Conservation (phyloP, 257 asterid genomes). For the Plantago major region DNA sequence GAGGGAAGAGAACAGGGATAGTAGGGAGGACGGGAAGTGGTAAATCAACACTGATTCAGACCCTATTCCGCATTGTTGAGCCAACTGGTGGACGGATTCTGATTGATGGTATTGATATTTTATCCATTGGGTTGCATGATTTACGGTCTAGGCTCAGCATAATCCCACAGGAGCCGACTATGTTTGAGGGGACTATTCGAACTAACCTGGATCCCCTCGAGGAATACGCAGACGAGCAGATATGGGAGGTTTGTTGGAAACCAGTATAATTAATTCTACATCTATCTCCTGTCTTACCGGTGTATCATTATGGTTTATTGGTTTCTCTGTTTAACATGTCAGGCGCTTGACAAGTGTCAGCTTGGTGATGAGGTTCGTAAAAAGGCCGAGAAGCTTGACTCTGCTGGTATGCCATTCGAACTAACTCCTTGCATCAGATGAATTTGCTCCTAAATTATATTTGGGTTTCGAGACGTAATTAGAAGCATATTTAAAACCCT, state of each 20-base stretch:
- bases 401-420: conserved; percentile 44
- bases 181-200: conserved; percentile 91
- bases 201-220: conserved; percentile 82
- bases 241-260: conserved; percentile 73
- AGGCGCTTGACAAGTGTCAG: conserved; percentile 96
- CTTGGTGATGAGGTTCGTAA: conserved; percentile 83
- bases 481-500: too few species aligned
- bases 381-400: conserved; percentile 71
- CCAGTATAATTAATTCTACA: neutral
- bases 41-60: conserved; percentile 87
- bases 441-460: too few species aligned
- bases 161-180: conserved; percentile 97
- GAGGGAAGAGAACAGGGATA: conserved; percentile 79
- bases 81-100: conserved; percentile 61
- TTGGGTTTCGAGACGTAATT: too few species aligned
- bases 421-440: too few species aligned
- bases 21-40: conserved; percentile 99
- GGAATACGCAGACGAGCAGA: conserved; percentile 71
- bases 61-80: conserved; percentile 83
- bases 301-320: neutral
- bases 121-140: conserved; percentile 76
- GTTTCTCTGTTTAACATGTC: conserved; percentile 9
- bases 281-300: neutral
- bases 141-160: conserved; percentile 76
- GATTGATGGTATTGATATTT: conserved; percentile 62